phyloP scores from a whole-genome alignment of 2,329 filamentous ascomycete genomes.

The Pleurostoma richardsiae region DNA sequence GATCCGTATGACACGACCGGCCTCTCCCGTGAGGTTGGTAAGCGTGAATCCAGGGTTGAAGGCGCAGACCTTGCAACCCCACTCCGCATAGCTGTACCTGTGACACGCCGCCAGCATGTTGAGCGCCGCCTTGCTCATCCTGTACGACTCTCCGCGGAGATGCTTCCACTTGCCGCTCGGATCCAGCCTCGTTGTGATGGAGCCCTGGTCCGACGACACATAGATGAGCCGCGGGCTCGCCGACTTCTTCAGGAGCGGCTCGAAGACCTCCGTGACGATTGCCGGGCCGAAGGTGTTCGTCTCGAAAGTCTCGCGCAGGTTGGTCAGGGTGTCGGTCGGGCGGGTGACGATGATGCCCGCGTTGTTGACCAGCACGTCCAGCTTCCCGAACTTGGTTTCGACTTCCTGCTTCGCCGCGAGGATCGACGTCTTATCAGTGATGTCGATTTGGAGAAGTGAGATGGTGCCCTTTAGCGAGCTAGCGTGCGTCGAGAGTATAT shows the following conservation, averaged over 20 bases:
- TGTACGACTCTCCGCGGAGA: slow-evolving; percentile 19
- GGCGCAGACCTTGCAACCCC: slow-evolving; percentile 23
- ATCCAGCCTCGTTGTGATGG: slow-evolving; percentile 18
- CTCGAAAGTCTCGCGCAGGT: slow-evolving; percentile 44
- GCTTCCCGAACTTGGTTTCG: slow-evolving; percentile 34
- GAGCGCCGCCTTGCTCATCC: slow-evolving; percentile 29
- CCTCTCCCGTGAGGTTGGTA: slow-evolving; percentile 22
- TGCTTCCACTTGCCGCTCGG: slow-evolving; percentile 8
- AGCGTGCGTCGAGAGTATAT: background rate
- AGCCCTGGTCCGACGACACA: slow-evolving; percentile 25
- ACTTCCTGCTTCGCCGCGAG: slow-evolving; percentile 46
- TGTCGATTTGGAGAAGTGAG: slow-evolving; percentile 42
- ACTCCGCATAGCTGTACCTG: slow-evolving; percentile 16
- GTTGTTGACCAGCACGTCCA: slow-evolving; percentile 52
- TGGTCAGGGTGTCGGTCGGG: slow-evolving; percentile 46
- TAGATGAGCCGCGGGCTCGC: slow-evolving; percentile 22
- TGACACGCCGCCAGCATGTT: slow-evolving; percentile 28
- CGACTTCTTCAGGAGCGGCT: slow-evolving; percentile 22
- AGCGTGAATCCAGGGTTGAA: slow-evolving; percentile 27
- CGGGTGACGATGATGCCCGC: slow-evolving; percentile 48
- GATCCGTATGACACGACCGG: slow-evolving; percentile 16
- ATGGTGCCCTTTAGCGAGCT: background rate
- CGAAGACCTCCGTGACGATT: slow-evolving; percentile 21
- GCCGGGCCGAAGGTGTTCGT: slow-evolving; percentile 24
- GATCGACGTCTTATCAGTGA: slow-evolving; percentile 55